Conservation (phyloP, 768 basidiomycete species). For the Suillus hirtellus region DNA sequence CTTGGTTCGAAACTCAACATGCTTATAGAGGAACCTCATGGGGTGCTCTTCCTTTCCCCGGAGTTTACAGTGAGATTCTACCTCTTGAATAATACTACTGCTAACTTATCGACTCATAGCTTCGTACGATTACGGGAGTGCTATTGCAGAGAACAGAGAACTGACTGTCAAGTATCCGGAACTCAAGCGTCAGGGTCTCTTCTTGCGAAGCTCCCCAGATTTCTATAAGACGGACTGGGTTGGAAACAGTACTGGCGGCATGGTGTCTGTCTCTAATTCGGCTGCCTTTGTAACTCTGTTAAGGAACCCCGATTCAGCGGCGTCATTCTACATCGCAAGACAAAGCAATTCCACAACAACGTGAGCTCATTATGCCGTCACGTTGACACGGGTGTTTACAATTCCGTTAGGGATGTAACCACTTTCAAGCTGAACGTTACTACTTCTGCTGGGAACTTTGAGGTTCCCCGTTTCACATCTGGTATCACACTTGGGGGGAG, state of each 20-base stretch:
- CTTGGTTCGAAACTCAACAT: conserved; percentile 5
- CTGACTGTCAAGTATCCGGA: conserved; percentile 72
- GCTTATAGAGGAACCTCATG: conserved; percentile 74
- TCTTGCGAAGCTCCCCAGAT: conserved; percentile 75
- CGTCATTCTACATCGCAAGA: conserved; percentile 70
- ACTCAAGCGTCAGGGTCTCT: conserved; percentile 74
- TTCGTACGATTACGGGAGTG: conserved; percentile 82
- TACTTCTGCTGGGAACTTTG: conserved; percentile 50
- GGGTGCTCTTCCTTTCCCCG: conserved; percentile 79
- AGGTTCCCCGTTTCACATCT: conserved; percentile 55
- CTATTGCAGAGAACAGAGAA: conserved; percentile 67
- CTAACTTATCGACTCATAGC: conserved; percentile 21
- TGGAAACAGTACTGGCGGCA: conserved; percentile 57
- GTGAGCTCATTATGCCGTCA: conserved; percentile 38
- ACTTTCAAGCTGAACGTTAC: conserved; percentile 62
- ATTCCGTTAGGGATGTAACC: conserved; percentile 27
- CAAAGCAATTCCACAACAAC: conserved; percentile 67
- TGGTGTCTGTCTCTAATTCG: conserved; percentile 41
- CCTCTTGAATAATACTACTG: conserved; percentile 4
- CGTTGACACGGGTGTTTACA: neutral
- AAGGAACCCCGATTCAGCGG: conserved; percentile 63
- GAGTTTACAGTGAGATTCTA: conserved; percentile 54
- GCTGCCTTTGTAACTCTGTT: conserved; percentile 62
- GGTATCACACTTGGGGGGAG: conserved; percentile 65
- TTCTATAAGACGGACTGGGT: conserved; percentile 81